Percentiles rank a stretch among this genome's conserved stretches.
These are phyloP conservation scores for Luzula sylvatica DNA, from an alignment of 176 grass and related monocot genomes.

Conservation along the genomic window DNA sequence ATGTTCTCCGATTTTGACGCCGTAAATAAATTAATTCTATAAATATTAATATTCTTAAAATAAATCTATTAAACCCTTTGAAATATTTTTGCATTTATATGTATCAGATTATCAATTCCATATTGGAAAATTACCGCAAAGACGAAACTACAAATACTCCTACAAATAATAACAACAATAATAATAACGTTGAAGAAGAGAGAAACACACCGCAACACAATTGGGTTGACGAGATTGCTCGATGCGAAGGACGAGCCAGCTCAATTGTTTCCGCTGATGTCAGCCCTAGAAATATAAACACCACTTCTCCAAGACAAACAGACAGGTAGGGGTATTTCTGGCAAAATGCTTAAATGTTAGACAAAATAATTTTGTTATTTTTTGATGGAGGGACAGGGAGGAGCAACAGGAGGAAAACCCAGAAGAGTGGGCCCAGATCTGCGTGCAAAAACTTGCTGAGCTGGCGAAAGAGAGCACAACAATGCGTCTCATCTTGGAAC, in stretches of 20 bases:
- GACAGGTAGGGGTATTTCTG: no score
- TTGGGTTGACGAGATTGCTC: constrained; percentile 98
- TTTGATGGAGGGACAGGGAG: constrained; percentile 39
- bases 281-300: constrained; percentile 31
- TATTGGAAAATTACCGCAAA: constrained; percentile 69
- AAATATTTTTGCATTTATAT: constrained; percentile 18
- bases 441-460: constrained; percentile 78
- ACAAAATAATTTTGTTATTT: no score
- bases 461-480: constrained; percentile 88
- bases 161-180: no score
- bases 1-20: constrained; percentile 79
- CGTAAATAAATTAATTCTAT: constrained; percentile 24
- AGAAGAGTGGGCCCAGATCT: constrained; percentile 71
- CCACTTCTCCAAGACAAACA: background rate
- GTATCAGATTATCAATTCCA: constrained; percentile 75
- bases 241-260: constrained; percentile 61
- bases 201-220: constrained; percentile 68
- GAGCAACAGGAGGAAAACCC: constrained; percentile 53
- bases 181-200: constrained; percentile 32
- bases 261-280: constrained; percentile 47
- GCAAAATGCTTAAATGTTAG: no score
- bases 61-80: background rate
- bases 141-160: no score
- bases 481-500: constrained; percentile 71
- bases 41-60: no score